Evolutionary conservation across 2,329 filamentous ascomycete species (phyloP), one percentile per base, ranked within the genome.

Genomic region (Zymoseptoria ardabiliae): DNA sequence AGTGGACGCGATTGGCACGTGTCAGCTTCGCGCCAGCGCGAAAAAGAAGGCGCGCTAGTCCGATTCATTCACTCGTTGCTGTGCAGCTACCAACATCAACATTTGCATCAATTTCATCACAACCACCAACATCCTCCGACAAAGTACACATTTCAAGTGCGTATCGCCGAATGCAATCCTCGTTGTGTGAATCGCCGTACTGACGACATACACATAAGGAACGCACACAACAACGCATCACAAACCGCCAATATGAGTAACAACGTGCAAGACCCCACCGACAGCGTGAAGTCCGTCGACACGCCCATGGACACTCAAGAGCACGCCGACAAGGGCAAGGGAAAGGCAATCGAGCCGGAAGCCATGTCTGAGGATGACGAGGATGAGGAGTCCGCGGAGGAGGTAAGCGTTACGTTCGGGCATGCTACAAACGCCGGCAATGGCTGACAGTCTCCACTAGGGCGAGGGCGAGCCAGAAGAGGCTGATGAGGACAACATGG

Each of bases 401-500:
- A 68, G 69, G 69, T 68, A 53, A 54, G 62, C 54, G n/a, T 52
- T 35, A 55, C 21, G 28, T 28, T 8, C 30, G 51, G 54, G 20
- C 56, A 45, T 28, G 53, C 22, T 41, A 56, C 35, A 53, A 54
- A 20, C 45, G 58, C 68, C 72, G 58, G 72, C 58, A 56, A 23
- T 22, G 21, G 50, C 55, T 57, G 17, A 65, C 53, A 28, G 8
- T n/a, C 8, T 8, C 10, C 17, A 20, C 51, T 45, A 69, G 64
- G 60, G 54, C 22, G 62, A 65, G 28, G 53, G 58, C 69, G 71
- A 74, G 77, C 82, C 78, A 58, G 87, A 88, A 68, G 89, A 90
- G 56, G 88, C 89, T 51, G 90, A 91, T 58, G 87, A 89, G 61
- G 79, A 90, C 71, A 88, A 89, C 75, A 84, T 96, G 81, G 90